Conservation (phyloP, 768 basidiomycete species). For the Cyathus striatus region DNA sequence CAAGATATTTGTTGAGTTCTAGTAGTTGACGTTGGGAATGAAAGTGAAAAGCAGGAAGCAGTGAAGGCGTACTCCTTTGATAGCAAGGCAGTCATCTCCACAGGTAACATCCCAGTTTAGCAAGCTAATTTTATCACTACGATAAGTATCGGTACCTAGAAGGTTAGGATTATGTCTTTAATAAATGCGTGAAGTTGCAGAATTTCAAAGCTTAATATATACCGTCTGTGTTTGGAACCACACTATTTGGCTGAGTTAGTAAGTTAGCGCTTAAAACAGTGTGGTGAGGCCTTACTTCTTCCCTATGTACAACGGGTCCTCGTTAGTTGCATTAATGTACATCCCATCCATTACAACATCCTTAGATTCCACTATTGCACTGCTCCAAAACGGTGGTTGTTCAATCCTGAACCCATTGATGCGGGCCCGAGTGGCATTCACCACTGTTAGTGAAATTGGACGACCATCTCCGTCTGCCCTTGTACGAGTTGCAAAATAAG, state of each 20-base stretch:
- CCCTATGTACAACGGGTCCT: constrained; percentile 42
- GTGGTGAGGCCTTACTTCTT: constrained; percentile 35
- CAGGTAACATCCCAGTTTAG: constrained; percentile 59
- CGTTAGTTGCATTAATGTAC: constrained; percentile 52
- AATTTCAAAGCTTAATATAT: background rate
- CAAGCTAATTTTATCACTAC: constrained; percentile 41
- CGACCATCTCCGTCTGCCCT: constrained; percentile 52
- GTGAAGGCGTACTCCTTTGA: constrained; percentile 45
- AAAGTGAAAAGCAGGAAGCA: background rate
- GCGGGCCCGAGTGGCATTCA: constrained; percentile 33
- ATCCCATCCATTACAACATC: constrained; percentile 52
- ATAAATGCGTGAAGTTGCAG: background rate
- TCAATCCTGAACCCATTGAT: constrained; percentile 47
- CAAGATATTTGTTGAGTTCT: constrained; percentile 53
- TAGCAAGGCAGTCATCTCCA: constrained; percentile 60
- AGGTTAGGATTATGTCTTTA: too few relatives aligned
- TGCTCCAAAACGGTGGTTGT: constrained; percentile 58
- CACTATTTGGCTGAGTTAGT: constrained; percentile 21
- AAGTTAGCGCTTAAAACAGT: background rate
- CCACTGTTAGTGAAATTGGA: constrained; percentile 50
- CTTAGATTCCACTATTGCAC: constrained; percentile 44
- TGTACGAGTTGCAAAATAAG: constrained; percentile 41
- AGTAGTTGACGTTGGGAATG: too few relatives aligned
- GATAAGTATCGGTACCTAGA: constrained; percentile 54
- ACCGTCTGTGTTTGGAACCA: constrained; percentile 62